A percentile compares a stretch with the other conserved stretches of the same genome.
phyloP scores from a whole-genome alignment of 352 stramenopile species.

The Globisporangium yorkense region DNA sequence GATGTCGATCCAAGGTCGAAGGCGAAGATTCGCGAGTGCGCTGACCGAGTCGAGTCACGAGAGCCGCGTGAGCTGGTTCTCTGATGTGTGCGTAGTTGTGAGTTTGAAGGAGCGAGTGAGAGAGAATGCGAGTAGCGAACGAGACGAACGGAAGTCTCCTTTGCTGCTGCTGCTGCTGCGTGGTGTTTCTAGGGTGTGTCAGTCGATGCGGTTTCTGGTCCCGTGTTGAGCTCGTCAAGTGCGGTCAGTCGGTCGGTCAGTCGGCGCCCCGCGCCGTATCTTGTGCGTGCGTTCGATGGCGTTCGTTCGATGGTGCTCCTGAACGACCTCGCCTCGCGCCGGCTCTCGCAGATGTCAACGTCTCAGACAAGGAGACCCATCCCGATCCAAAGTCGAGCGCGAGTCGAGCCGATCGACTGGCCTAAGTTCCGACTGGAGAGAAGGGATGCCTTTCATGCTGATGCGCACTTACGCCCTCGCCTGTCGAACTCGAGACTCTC shows the following conservation, averaged over 20 bases:
- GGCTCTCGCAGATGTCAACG: background rate
- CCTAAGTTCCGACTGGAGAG: background rate
- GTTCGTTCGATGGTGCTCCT: background rate
- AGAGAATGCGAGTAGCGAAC: background rate
- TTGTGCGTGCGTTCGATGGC: too few relatives aligned
- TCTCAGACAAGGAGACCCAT: background rate
- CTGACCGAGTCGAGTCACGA: background rate
- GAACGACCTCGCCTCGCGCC: too few relatives aligned
- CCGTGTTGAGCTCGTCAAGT: too few relatives aligned
- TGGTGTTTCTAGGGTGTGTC: background rate
- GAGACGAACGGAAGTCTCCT: background rate
- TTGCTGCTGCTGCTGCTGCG: background rate
- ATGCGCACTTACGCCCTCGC: background rate
- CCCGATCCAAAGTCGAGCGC: background rate
- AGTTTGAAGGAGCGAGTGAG: background rate
- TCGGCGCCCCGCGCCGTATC: too few relatives aligned
- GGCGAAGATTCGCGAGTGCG: too few relatives aligned
- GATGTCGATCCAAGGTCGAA: background rate
- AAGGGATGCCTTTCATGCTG: background rate
- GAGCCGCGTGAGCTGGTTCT: background rate
- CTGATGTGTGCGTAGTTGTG: background rate
- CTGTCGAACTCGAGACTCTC: too few relatives aligned
- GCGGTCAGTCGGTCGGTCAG: too few relatives aligned
- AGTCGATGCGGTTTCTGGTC: background rate
- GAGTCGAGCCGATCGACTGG: background rate